phyloP scores from a whole-genome alignment of 345 rosid species.

The Cardamine resedifolia region DNA sequence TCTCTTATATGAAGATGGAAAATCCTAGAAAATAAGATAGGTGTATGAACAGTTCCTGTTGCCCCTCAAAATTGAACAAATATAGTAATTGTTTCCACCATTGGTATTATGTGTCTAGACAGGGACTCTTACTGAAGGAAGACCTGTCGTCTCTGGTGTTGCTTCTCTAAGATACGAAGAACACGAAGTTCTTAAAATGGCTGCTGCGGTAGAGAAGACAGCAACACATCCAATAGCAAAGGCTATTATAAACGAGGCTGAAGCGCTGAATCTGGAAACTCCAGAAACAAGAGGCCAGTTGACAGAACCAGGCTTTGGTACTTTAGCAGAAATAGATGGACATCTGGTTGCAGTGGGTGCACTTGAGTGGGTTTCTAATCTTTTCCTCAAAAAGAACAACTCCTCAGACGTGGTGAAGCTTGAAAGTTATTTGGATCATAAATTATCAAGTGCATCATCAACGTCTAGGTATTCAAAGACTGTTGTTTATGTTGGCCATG shows the following conservation, averaged over 20 bases:
- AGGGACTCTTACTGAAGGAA: conserved; percentile 95
- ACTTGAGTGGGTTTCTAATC: conserved; percentile 75
- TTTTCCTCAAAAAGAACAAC: conserved; percentile 55
- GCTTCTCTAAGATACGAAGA: conserved; percentile 60
- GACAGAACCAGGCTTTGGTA: conserved; percentile 91
- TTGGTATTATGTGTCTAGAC: conserved; percentile 56
- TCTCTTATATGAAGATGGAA: conserved; percentile 3
- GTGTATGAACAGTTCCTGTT: background rate
- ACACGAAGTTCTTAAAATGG: conserved; percentile 71
- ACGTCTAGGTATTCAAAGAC: conserved; percentile 72
- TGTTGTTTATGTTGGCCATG: conserved; percentile 80
- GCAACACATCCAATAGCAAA: conserved; percentile 88
- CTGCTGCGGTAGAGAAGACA: conserved; percentile 96
- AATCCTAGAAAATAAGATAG: background rate
- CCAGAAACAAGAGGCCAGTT: conserved; percentile 85
- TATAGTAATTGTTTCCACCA: conserved; percentile 5
- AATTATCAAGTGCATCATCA: conserved; percentile 45
- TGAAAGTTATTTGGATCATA: conserved; percentile 49
- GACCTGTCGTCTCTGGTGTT: conserved; percentile 71
- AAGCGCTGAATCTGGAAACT: conserved; percentile 52
- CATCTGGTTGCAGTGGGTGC: conserved; percentile 83
- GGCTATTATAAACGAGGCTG: conserved; percentile 76
- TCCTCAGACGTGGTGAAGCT: conserved; percentile 48
- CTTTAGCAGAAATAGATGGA: conserved; percentile 90
- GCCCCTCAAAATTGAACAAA: background rate